These are phyloP conservation scores for Marchantia paleacea DNA, from an alignment of 225 moss, liverwort and hornwort genomes.

Conservation along the genomic window DNA sequence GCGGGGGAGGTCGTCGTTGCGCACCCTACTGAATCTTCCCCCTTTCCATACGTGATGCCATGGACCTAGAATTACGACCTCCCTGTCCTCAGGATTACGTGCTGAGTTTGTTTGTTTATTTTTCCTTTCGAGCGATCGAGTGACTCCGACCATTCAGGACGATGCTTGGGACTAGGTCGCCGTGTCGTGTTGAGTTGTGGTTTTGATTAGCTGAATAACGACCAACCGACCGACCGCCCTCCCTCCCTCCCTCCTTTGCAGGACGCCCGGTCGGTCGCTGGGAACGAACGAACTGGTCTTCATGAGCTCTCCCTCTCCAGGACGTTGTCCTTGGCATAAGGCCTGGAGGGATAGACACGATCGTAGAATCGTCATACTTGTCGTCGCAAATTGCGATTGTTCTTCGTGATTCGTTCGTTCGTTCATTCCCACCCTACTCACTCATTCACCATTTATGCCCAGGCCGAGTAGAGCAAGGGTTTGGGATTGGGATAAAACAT, in stretches of 20 bases:
- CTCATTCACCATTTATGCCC: too few relatives aligned
- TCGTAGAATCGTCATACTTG: too few relatives aligned
- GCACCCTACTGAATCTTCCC: background rate
- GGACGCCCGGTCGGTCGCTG: background rate
- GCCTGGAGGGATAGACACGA: too few relatives aligned
- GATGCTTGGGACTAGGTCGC: background rate
- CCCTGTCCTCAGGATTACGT: background rate
- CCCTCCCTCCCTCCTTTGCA: background rate
- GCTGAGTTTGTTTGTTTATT: background rate
- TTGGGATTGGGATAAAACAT: too few relatives aligned
- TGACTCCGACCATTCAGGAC: background rate
- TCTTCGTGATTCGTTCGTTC: too few relatives aligned
- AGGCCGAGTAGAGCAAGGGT: too few relatives aligned
- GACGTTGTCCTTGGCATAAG: too few relatives aligned
- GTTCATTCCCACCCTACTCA: too few relatives aligned
- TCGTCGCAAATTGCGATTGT: too few relatives aligned
- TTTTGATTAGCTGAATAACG: background rate
- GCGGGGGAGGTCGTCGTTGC: background rate
- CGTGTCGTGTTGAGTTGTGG: too few relatives aligned
- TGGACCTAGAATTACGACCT: background rate
- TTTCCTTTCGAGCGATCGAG: background rate
- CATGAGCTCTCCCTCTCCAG: background rate
- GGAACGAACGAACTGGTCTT: background rate
- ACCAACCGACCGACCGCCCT: background rate
- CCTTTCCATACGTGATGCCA: background rate